Conservation (phyloP, 2,329 filamentous ascomycete species). For the Penicillium griseofulvum region DNA sequence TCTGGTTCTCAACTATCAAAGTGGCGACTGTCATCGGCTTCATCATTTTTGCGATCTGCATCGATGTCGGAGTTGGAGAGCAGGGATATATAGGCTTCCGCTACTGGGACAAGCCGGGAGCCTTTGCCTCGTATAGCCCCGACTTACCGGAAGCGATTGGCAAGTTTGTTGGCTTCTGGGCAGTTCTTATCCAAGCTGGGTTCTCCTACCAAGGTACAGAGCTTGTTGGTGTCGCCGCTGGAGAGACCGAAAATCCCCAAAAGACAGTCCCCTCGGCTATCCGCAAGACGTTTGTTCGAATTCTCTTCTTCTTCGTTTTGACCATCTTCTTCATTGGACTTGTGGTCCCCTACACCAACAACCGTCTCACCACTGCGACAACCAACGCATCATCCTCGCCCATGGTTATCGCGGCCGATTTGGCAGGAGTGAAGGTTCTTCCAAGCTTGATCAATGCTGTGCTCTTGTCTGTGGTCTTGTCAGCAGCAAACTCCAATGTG, state of each 20-base stretch:
- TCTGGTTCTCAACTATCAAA: slow-evolving; percentile 75
- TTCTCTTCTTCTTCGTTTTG: slow-evolving; percentile 56
- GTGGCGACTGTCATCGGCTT: slow-evolving; percentile 72
- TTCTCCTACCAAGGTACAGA: slow-evolving; percentile 60
- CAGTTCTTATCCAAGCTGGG: slow-evolving; percentile 45
- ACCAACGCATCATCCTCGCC: slow-evolving; percentile 35
- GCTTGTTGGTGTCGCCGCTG: slow-evolving; percentile 71
- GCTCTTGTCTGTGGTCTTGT: slow-evolving; percentile 41
- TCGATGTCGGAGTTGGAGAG: slow-evolving; percentile 69
- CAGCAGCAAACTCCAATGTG: slow-evolving; percentile 42
- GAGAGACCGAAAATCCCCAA: slow-evolving; percentile 69
- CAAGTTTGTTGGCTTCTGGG: slow-evolving; percentile 62
- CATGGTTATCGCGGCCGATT: slow-evolving; percentile 43
- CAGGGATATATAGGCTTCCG: slow-evolving; percentile 72
- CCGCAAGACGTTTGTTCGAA: slow-evolving; percentile 70
- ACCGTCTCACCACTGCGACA: slow-evolving; percentile 45
- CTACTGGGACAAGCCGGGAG: slow-evolving; percentile 68
- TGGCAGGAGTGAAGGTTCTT: slow-evolving; percentile 37
- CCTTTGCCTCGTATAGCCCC: slow-evolving; percentile 63
- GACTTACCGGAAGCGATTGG: slow-evolving; percentile 57
- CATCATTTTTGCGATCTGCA: slow-evolving; percentile 71
- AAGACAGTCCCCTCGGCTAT: slow-evolving; percentile 71
- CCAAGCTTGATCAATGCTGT: slow-evolving; percentile 42
- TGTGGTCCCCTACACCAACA: slow-evolving; percentile 62
- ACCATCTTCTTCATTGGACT: slow-evolving; percentile 65